A percentile compares a stretch with the other conserved stretches of the same genome.
phyloP scores from a whole-genome alignment of 352 stramenopile species.

The Phytophthora agathidicida region DNA sequence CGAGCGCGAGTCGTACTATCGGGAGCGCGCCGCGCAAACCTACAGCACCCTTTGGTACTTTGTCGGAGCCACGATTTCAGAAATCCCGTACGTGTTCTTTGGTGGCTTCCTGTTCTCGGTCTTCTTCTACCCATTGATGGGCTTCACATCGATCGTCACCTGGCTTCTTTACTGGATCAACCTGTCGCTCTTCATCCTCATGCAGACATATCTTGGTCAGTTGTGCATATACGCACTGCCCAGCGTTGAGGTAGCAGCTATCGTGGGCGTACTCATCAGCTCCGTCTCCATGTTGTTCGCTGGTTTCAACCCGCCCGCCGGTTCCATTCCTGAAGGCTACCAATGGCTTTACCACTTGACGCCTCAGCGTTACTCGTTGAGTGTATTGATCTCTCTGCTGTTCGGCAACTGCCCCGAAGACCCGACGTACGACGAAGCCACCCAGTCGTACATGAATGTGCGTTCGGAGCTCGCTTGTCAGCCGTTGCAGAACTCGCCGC shows the following conservation, averaged over 20 bases:
- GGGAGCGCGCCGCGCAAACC: conserved; percentile 67
- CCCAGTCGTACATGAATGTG: conserved; percentile 17
- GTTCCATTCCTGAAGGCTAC: conserved; percentile 38
- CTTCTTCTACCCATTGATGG: conserved; percentile 30
- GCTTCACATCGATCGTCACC: conserved; percentile 27
- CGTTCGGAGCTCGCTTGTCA: conserved; percentile 35
- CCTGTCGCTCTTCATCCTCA: conserved; percentile 15
- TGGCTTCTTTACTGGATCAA: conserved; percentile 30
- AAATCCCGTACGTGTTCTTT: conserved; percentile 41
- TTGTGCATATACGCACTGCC: conserved; percentile 6
- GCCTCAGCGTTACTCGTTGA: conserved; percentile 31
- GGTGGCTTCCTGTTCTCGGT: conserved; percentile 17
- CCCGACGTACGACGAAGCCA: conserved; percentile 18
- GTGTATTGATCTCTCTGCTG: conserved; percentile 23
- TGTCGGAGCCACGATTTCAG: conserved; percentile 65
- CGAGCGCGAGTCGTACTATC: conserved; percentile 80
- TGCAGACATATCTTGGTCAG: conserved; percentile 16
- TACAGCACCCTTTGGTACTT: conserved; percentile 75
- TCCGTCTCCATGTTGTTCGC: conserved; percentile 62
- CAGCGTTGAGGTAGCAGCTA: conserved; percentile 21
- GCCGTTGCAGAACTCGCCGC: conserved; percentile 29
- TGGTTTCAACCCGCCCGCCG: conserved; percentile 52
- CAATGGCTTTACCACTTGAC: conserved; percentile 47
- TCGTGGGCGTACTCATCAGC: conserved; percentile 38
- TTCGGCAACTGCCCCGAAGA: conserved; percentile 30